phyloP scores from a whole-genome alignment of 371 early-diverging fungal species.

The Batkoa obscura region DNA sequence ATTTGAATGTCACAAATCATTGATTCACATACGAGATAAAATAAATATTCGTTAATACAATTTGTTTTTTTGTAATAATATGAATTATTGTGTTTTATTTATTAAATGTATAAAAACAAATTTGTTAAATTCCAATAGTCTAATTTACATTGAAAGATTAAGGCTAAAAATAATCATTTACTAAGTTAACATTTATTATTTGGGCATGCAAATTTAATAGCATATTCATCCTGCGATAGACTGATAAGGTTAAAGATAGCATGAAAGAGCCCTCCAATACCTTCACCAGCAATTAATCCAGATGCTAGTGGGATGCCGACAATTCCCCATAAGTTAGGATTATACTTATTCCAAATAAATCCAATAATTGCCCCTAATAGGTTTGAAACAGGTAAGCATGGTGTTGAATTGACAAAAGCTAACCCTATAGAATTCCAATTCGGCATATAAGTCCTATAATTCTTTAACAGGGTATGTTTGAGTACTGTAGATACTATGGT shows the following conservation, averaged over 20 bases:
- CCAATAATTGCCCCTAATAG: slow-evolving; percentile 29
- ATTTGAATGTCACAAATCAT: too few relatives aligned
- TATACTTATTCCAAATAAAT: slow-evolving; percentile 27
- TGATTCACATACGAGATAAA: too few relatives aligned
- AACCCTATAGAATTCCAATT: slow-evolving; percentile 48
- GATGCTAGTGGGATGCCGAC: slow-evolving; percentile 35
- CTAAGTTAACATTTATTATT: too few relatives aligned
- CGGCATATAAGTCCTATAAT: slow-evolving; percentile 28
- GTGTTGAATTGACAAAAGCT: slow-evolving; percentile 37
- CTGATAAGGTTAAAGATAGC: slow-evolving; percentile 26
- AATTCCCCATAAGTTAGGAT: slow-evolving; percentile 18
- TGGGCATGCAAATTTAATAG: slow-evolving; percentile 3
- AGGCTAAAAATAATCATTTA: too few relatives aligned
- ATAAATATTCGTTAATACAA: too few relatives aligned
- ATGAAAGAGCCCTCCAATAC: slow-evolving; percentile 40
- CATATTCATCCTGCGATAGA: neutral
- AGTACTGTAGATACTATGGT: slow-evolving; percentile 25
- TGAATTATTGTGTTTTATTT: too few relatives aligned
- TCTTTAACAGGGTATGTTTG: slow-evolving; percentile 25
- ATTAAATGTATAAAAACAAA: too few relatives aligned
- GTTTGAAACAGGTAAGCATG: slow-evolving; percentile 35
- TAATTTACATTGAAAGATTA: too few relatives aligned
- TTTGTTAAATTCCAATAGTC: too few relatives aligned
- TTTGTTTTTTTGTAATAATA: too few relatives aligned
- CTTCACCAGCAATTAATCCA: slow-evolving; percentile 57